phyloP scores from a whole-genome alignment of 495 filamentous ascomycete genomes.

The Daldinia bambusicola region DNA sequence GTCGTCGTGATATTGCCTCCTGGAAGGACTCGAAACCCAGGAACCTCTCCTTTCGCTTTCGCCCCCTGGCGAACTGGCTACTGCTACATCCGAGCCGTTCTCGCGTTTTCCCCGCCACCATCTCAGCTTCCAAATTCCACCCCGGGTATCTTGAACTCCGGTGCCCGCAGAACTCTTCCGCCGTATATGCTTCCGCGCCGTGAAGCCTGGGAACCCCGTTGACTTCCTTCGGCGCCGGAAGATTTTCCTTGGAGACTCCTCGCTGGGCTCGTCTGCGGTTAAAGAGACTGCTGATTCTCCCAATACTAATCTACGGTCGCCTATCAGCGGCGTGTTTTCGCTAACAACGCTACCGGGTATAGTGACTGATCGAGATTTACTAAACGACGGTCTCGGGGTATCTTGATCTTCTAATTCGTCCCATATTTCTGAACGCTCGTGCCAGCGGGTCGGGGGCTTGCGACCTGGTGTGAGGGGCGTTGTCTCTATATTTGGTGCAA shows the following conservation, averaged over 20 bases:
- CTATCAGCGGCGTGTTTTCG: slow-evolving; percentile 47
- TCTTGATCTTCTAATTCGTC: slow-evolving; percentile 71
- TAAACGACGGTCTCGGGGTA: slow-evolving; percentile 50
- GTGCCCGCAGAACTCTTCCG: slow-evolving; percentile 46
- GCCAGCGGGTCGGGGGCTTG: slow-evolving; percentile 54
- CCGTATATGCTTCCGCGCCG: slow-evolving; percentile 51
- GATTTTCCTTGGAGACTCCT: slow-evolving; percentile 44
- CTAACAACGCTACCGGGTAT: slow-evolving; percentile 41
- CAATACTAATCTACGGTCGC: slow-evolving; percentile 36
- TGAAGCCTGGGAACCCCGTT: slow-evolving; percentile 65
- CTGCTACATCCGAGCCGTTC: slow-evolving; percentile 31
- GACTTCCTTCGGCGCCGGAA: slow-evolving; percentile 59
- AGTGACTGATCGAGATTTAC: slow-evolving; percentile 52
- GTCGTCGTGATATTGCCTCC: slow-evolving; percentile 17
- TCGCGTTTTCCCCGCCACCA: slow-evolving; percentile 52
- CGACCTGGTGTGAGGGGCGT: slow-evolving; percentile 47
- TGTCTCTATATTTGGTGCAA: slow-evolving; percentile 52
- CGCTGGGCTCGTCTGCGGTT: slow-evolving; percentile 29
- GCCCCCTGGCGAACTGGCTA: slow-evolving; percentile 32
- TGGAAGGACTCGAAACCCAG: slow-evolving; percentile 27
- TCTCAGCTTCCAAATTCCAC: slow-evolving; percentile 52
- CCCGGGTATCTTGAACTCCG: slow-evolving; percentile 53
- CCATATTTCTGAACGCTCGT: slow-evolving; percentile 73
- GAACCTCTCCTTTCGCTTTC: slow-evolving; percentile 26
- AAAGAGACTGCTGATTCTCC: slow-evolving; percentile 45